Evolutionary conservation across 176 grass and related monocot genomes (phyloP).

Genomic region (Typha latifolia): DNA sequence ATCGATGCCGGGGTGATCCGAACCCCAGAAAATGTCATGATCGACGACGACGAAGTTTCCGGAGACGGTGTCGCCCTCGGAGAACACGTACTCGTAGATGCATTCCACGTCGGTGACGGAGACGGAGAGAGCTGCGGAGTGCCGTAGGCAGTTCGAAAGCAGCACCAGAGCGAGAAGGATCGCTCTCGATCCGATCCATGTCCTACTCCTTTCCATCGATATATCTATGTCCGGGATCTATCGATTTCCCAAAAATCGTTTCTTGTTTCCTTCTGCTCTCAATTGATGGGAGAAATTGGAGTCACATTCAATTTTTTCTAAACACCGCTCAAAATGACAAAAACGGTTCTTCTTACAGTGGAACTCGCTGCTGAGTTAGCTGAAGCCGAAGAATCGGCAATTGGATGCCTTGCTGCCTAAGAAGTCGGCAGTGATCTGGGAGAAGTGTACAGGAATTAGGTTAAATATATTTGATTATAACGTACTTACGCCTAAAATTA

Average conservation of each 20-base stretch:
- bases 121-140: conserved; percentile 45
- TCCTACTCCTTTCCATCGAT: background rate
- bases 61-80: conserved; percentile 81
- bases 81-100: conserved; percentile 91
- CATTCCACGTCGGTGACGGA: conserved; percentile 85
- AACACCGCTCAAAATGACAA: no score
- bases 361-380: no score
- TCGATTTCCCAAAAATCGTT: background rate
- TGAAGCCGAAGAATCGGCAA: no score
- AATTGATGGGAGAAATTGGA: no score
- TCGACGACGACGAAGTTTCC: conserved; percentile 98
- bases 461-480: no score
- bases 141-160: background rate
- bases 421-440: no score
- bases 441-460: no score
- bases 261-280: no score
- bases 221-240: background rate
- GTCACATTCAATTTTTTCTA: no score
- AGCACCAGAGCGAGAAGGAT: background rate
- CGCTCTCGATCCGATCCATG: background rate
- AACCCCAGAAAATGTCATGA: conserved; percentile 95
- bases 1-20: conserved; percentile 94
- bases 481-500: no score
- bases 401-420: no score
- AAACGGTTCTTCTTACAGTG: no score